Base-by-base conservation (phyloP, 495 filamentous ascomycete genomes). In the Penicillium psychrofluorescens region DNA sequence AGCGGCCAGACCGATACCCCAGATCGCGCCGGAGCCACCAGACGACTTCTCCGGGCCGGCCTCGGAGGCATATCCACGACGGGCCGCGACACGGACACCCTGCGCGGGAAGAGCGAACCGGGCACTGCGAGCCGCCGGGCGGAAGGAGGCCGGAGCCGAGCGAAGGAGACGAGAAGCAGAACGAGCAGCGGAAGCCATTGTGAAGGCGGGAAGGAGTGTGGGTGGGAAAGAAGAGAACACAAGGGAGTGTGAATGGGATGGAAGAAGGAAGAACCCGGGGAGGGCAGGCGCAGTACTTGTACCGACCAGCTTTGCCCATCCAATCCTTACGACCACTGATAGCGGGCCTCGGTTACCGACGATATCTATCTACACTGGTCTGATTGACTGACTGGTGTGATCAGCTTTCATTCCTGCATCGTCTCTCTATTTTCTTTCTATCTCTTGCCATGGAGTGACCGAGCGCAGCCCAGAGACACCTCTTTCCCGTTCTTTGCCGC, bases 61-160 rank as follows among this genome's bases (percentile, higher is more conserved):
- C 53, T 81, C 78, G 29, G 85, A 86, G 31, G 90, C 79, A 70
- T 91, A 95, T 60, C 83, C 80, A 40, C 86, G 84, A 46, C 80
- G 83, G 58, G 76, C 72, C 49, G 77, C 64, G 54, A 78, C 73
- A 59, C 80, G 84, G 68, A 85, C 77, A 45, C 74, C 72, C 51
- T 80, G 75, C 42, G 75, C 70, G 56, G 78, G 79, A 53, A 81
- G 62, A 36, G 72, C 68, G 51, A 79, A 75, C 50, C 80, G 81
- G 51, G 79, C 64, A 60, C 76, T 68, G 57, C 72, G 74, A 38
- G 67, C 61, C 45, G 65, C 63, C 35, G 74, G 63, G 51, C 68
- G 71, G 58, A 79, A 50, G 32, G 69, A 62, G 31, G 63, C 53
- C 15, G 72, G 63, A 47, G 67, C 67, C 16, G 74, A 71, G 51